Evolutionary conservation across 106 monocot species (phyloP), one percentile per base, ranked within the genome.

Genomic region (Vanilla planifolia): DNA sequence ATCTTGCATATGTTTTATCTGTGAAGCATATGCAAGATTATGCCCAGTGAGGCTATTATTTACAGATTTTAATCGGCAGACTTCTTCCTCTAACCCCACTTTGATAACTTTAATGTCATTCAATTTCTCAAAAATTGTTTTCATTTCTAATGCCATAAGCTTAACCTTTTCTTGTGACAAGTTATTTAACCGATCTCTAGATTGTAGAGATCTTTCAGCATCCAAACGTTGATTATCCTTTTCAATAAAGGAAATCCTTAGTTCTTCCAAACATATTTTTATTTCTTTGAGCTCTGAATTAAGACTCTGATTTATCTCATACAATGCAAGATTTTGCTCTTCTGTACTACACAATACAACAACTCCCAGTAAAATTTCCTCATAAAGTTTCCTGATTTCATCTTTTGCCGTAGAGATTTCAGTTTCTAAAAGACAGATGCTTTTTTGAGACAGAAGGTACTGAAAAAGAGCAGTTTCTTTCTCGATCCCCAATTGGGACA

Each of bases 381-480:
- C 75, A 55, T 70, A 67, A 17, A 79, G 53, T 40, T 70, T 76
- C 60, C 65, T 67, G 5, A 79, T 30, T 20, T 83, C 79, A 59
- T 44, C 34, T 60, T 70, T 73, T 28, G 76, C 57, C 17, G 29
- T 51, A 47, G 61, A 60, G 7, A 74, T 60, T 53, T 74, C 65
- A 51, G 62, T 32, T 33, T 80, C 83, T 65, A 88, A 33, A 33
- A 25, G 52, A 62, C 73, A 69, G 33, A 76, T 61, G 46, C 58
- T 69, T 64, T 76, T 65, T 27, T 48, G 1, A n/a, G 66, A 76
- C 33, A 48, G 43, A 41, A 67, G 59, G 35, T 63, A 59, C 33
- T 62, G 72, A 57, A 69, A 16, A 69, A 70, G 35, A 68, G 73
- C 60, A 47, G 62, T 57, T 43, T 88, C 79, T 63, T 74, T 88